Conservation (phyloP, 1,284 basidiomycete genomes). For the Marasmius tenuissimus region DNA sequence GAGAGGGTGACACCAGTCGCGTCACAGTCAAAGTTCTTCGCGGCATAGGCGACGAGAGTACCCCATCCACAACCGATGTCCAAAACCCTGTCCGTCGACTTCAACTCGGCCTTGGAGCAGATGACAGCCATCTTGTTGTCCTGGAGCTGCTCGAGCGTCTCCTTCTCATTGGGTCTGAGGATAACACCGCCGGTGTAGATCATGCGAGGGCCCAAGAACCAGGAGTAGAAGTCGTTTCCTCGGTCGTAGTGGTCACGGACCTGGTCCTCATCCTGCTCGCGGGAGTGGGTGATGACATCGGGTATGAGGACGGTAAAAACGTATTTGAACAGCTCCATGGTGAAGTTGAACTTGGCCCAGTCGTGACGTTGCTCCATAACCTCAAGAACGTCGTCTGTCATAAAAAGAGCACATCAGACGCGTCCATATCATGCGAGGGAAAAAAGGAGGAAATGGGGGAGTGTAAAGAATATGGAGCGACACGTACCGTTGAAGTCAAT, state of each 20-base stretch:
- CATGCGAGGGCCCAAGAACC: slow-evolving; percentile 96
- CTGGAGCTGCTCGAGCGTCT: slow-evolving; percentile 94
- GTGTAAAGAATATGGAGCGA: slow-evolving; percentile 1
- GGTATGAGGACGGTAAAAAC: slow-evolving; percentile 89
- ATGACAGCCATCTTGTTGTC: slow-evolving; percentile 85
- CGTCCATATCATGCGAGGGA: neutral
- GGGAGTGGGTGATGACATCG: slow-evolving; percentile 90
- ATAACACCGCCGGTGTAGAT: slow-evolving; percentile 97
- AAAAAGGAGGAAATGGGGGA: slow-evolving; percentile 7
- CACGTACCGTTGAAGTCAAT: slow-evolving; percentile 88
- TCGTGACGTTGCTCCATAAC: slow-evolving; percentile 94
- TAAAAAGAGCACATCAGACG: slow-evolving; percentile 10
- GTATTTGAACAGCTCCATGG: slow-evolving; percentile 90
- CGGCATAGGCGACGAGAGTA: slow-evolving; percentile 91
- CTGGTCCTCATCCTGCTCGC: slow-evolving; percentile 92
- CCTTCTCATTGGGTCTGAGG: slow-evolving; percentile 69
- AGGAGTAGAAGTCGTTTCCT: slow-evolving; percentile 92
- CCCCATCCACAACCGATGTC: slow-evolving; percentile 99
- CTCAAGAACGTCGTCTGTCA: slow-evolving; percentile 86
- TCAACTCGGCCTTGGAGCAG: slow-evolving; percentile 48
- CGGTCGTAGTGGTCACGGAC: slow-evolving; percentile 97
- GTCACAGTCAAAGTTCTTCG: slow-evolving; percentile 96
- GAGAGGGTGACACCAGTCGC: slow-evolving; percentile 95
- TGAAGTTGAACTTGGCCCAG: slow-evolving; percentile 91
- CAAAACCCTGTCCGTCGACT: slow-evolving; percentile 82